Conservation (phyloP, 1,139 yeast genomes). For the Nakaseomyces uthaithaninus region DNA sequence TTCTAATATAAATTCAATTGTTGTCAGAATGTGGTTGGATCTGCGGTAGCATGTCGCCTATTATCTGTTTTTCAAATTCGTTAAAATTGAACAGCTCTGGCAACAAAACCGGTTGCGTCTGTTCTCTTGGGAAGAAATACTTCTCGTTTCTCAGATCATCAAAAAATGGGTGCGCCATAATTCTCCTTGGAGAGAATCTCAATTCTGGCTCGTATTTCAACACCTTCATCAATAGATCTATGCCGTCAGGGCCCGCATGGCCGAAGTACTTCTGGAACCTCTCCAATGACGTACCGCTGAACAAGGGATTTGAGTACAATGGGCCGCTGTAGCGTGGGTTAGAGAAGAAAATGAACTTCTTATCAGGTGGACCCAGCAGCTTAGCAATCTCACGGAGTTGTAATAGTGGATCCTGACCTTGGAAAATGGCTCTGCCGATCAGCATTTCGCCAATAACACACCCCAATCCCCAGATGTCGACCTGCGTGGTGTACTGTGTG, state of each 20-base stretch:
- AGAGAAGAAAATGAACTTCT: conserved; percentile 61
- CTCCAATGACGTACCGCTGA: conserved; percentile 49
- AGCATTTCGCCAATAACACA: conserved; percentile 82
- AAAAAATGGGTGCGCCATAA: conserved; percentile 65
- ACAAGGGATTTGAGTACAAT: conserved; percentile 58
- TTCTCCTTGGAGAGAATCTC: conserved; percentile 58
- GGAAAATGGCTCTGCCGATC: conserved; percentile 72
- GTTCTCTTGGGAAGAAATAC: conserved; percentile 52
- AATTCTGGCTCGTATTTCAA: conserved; percentile 65
- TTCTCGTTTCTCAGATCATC: conserved; percentile 52
- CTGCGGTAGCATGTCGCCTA: conserved; percentile 32
- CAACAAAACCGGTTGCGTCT: conserved; percentile 32
- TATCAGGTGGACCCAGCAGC: conserved; percentile 64
- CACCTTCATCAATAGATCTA: conserved; percentile 60
- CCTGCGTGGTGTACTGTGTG: conserved; percentile 64
- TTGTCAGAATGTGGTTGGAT: conserved; percentile 21
- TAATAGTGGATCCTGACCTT: conserved; percentile 66
- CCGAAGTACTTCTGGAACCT: conserved; percentile 64
- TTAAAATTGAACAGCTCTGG: conserved; percentile 38
- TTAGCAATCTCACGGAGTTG: conserved; percentile 74
- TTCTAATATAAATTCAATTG: conserved; percentile 7
- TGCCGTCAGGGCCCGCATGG: conserved; percentile 61
- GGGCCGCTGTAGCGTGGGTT: conserved; percentile 72
- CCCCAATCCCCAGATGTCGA: conserved; percentile 81
- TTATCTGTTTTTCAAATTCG: conserved; percentile 35